Base-by-base conservation (phyloP, 106 monocot genomes). In the Platanthera zijinensis region DNA sequence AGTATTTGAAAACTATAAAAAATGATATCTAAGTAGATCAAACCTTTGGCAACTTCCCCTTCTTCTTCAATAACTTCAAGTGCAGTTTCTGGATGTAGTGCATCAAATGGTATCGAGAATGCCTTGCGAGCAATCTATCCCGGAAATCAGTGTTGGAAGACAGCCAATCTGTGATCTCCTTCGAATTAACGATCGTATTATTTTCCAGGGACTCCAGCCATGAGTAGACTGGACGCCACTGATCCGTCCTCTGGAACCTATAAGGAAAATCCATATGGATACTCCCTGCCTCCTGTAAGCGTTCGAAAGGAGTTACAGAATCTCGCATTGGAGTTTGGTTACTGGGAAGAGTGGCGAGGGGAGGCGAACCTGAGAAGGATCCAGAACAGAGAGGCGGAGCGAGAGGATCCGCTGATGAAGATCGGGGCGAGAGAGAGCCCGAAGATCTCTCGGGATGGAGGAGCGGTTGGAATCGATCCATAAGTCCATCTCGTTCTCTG, bases 1-100 rank as follows among this genome's bases (percentile, higher is more conserved):
- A 13, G 11, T 32, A 66, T 39, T 39, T 39, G 39, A 39, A 39
- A 39, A 39, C 3, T 39, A 39, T 39, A 53, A 25, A 25, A 25
- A 53, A 14, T 10, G 8, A 10, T 53, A 53, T 53, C 8, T 53
- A 14, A 51, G 47, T 72, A 52, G 10, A 61, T 9, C 47, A 6
- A 47, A 90, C 93, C 88, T 88, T 90, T 54, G 87, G 93, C 68
- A 88, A 1, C 61, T 86, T 93, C 50, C 93, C 93, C 79, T 71
- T 78, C 77, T 83, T 93, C 80, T 84, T 90, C 74, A 93, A 79
- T 76, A 93, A 32, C 77, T 93, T 93, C 78, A 84, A 57, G 50
- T 93, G 93, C 80, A 93, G 64, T 70, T 86, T 84, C 79, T 90
- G 93, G 30, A 89, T 82, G 56, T 93, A 93, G 57, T 93, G 90